Evolutionary conservation across 177 flowering plant genomes (phyloP).

Genomic region (Vitis hybrid): DNA sequence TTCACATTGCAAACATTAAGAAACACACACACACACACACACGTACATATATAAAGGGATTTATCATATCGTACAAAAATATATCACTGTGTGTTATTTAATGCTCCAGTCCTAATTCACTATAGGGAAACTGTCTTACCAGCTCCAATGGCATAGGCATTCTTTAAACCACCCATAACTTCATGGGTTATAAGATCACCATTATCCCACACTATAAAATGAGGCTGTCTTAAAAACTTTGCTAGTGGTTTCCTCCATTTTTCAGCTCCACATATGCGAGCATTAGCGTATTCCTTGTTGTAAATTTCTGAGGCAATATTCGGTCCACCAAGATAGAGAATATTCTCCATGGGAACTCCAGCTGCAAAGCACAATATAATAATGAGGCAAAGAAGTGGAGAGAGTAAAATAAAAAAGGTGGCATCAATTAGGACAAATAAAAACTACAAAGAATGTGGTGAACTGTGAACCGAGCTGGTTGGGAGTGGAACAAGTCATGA

Average conservation of each 20-base stretch:
- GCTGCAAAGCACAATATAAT: constrained; percentile 48
- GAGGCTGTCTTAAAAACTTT: constrained; percentile 83
- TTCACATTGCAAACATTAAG: no score
- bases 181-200: constrained; percentile 92
- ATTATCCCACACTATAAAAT: constrained; percentile 91
- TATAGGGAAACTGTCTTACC: constrained; percentile 39
- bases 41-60: no score
- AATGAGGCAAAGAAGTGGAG: no score
- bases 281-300: constrained; percentile 94
- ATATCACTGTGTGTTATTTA: no score
- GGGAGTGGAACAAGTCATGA: background rate
- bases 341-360: constrained; percentile 78
- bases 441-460: no score
- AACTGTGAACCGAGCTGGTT: background rate
- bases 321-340: constrained; percentile 92
- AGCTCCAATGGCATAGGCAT: constrained; percentile 96
- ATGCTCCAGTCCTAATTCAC: no score
- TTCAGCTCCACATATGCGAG: constrained; percentile 88
- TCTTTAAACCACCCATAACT: constrained; percentile 96
- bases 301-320: constrained; percentile 92
- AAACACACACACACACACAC: no score
- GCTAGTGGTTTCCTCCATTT: constrained; percentile 90
- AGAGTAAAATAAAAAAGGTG: no score
- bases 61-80: no score
- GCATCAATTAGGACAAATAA: no score